phyloP scores from a whole-genome alignment of 805 yeast genomes.

The Saitoella complicata region DNA sequence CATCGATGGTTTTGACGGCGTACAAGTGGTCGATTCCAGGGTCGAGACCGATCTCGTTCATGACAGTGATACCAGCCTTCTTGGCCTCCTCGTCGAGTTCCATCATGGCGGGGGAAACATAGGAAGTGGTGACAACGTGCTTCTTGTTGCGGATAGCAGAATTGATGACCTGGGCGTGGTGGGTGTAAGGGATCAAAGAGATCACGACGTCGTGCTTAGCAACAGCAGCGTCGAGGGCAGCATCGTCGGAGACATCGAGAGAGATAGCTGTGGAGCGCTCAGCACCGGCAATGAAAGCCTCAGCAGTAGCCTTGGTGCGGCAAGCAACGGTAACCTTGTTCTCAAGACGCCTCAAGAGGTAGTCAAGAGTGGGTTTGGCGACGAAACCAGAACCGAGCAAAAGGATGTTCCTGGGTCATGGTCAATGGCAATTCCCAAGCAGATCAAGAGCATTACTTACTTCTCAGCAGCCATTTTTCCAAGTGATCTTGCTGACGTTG shows the following conservation, averaged over 20 bases:
- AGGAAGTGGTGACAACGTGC: conserved; percentile 82
- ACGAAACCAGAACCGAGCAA: conserved; percentile 61
- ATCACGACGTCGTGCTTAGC: conserved; percentile 70
- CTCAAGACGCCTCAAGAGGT: conserved; percentile 56
- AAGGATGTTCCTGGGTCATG: conserved; percentile 6
- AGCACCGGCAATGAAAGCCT: conserved; percentile 58
- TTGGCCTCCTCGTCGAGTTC: conserved; percentile 27
- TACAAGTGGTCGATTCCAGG: conserved; percentile 98
- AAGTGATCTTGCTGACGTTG: too few relatives aligned
- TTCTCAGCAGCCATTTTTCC: too few relatives aligned
- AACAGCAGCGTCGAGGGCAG: conserved; percentile 63
- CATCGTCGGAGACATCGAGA: conserved; percentile 70
- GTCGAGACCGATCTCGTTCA: conserved; percentile 98
- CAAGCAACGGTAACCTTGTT: conserved; percentile 91
- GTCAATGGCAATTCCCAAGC: not conserved
- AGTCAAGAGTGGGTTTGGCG: conserved; percentile 96
- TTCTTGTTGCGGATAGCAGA: conserved; percentile 81
- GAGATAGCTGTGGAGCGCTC: conserved; percentile 62
- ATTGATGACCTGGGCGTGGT: conserved; percentile 84
- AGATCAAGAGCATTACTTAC: too few relatives aligned
- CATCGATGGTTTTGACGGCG: conserved; percentile 95
- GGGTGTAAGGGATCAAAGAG: conserved; percentile 76
- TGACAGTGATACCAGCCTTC: conserved; percentile 90
- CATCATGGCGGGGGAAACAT: conserved; percentile 39
- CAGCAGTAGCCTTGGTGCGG: conserved; percentile 77